Evolutionary conservation across 2,329 filamentous ascomycete species (phyloP).

Genomic region (Sporothrix humicola): DNA sequence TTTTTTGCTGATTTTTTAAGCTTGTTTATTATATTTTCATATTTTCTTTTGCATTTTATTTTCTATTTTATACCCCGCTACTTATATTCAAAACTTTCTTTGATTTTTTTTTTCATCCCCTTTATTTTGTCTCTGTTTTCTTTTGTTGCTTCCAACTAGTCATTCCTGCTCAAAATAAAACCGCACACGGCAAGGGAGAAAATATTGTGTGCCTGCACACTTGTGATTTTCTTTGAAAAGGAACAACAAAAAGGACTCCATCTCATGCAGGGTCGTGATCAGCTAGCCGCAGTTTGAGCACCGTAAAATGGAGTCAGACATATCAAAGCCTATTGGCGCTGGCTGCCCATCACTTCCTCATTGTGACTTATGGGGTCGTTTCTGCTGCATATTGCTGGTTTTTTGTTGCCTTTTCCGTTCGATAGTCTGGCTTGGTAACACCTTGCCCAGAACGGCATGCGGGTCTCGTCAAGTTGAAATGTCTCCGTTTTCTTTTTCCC

Average conservation of each 20-base stretch:
- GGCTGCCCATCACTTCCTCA: conserved; percentile 15
- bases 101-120: background rate
- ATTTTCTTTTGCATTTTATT: background rate
- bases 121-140: background rate
- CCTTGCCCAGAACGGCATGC: conserved; percentile 14
- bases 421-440: background rate
- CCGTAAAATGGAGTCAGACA: conserved; percentile 6
- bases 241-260: background rate
- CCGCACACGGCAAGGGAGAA: background rate
- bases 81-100: background rate
- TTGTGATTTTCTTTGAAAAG: background rate
- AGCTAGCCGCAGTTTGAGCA: conserved; percentile 2
- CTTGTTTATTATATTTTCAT: background rate
- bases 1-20: background rate
- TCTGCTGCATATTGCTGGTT: conserved; percentile 12
- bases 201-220: background rate
- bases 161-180: background rate
- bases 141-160: background rate
- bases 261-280: conserved; percentile 21
- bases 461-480: background rate
- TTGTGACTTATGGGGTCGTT: conserved; percentile 18
- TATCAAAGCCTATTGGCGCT: conserved; percentile 8
- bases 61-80: background rate
- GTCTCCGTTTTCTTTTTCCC: conserved; percentile 10
- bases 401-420: conserved; percentile 6